Conservation (phyloP, 257 asterid genomes). For the Solanum lycopersicoides region DNA sequence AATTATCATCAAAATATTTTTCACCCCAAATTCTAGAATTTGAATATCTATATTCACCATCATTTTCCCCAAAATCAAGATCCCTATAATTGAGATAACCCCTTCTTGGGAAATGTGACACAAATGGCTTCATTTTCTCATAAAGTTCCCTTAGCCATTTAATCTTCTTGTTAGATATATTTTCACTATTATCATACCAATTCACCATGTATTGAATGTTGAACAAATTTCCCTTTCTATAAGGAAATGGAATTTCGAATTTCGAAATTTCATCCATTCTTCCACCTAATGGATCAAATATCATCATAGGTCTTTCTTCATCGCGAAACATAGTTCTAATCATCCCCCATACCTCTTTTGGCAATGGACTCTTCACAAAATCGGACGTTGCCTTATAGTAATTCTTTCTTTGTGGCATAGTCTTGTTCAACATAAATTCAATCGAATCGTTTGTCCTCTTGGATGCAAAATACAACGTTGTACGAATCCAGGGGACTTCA, state of each 20-base stretch:
- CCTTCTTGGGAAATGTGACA: conserved; percentile 7
- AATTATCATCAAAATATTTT: conserved; percentile 11
- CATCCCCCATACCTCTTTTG: neutral
- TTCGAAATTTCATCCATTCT: conserved; percentile 8
- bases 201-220: conserved; percentile 18
- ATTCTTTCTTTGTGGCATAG: neutral
- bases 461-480: conserved; percentile 6
- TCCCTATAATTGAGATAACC: conserved; percentile 23
- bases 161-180: neutral
- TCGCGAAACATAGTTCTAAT: neutral
- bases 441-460: neutral
- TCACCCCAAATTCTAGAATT: conserved; percentile 13
- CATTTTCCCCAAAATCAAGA: conserved; percentile 15
- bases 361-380: conserved; percentile 8
- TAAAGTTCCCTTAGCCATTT: conserved; percentile 1
- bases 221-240: conserved; percentile 12
- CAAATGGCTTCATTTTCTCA: conserved; percentile 11
- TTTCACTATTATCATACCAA: conserved; percentile 8
- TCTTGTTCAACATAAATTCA: conserved; percentile 7
- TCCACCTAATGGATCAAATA: conserved; percentile 22
- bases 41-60: neutral
- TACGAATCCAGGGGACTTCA: conserved; percentile 9
- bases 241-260: conserved; percentile 10
- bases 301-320: neutral
- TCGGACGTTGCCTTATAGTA: conserved; percentile 14